Conservation (phyloP, 345 rosid species). For the Punica granatum region DNA sequence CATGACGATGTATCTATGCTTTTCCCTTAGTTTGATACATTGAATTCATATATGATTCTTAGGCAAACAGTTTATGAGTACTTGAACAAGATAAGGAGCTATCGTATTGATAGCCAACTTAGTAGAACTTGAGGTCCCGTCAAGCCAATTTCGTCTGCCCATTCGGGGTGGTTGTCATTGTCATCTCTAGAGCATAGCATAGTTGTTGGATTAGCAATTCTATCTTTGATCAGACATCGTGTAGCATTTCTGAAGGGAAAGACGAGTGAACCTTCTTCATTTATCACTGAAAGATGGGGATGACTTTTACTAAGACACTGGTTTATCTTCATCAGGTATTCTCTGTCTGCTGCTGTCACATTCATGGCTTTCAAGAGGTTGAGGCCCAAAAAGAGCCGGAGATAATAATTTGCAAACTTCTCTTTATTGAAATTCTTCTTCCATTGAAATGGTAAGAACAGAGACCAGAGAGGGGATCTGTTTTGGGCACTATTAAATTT, state of each 20-base stretch:
- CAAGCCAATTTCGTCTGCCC: not conserved
- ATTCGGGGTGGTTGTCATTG: not conserved
- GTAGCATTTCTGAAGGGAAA: not conserved
- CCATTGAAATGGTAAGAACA: not conserved
- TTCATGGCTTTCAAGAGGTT: slow-evolving; percentile 5
- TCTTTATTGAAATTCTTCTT: not conserved
- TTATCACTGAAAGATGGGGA: not conserved
- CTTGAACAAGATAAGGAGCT: not conserved
- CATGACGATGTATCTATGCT: not conserved
- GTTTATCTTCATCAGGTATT: not conserved
- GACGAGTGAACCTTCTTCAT: not conserved
- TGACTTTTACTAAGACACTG: not conserved
- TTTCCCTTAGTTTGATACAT: not conserved
- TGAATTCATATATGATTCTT: not conserved
- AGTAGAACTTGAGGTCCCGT: not conserved
- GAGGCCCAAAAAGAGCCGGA: not conserved
- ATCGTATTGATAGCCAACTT: not conserved
- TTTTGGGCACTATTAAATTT: not conserved
- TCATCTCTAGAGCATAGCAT: not conserved
- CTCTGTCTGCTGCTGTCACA: not conserved
- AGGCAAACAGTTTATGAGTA: not conserved
- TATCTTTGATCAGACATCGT: not conserved
- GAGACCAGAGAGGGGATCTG: not conserved
- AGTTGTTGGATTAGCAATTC: not conserved
- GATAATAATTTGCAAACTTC: not conserved